Base-by-base conservation (phyloP, 176 grass and related monocot species). In the Themeda triandra region DNA sequence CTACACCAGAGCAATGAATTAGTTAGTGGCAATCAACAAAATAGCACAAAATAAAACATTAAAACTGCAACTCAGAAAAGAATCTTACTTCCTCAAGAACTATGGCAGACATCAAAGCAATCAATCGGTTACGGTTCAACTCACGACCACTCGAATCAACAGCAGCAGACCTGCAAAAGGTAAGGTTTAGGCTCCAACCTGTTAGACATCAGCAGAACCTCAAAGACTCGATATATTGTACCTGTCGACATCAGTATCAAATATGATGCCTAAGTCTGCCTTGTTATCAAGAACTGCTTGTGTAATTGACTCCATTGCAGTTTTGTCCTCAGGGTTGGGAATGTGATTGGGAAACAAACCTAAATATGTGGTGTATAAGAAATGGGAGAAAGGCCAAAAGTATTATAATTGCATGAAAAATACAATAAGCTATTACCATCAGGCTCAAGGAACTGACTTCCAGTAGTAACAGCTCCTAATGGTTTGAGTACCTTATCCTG, bases 181-280 rank as follows among this genome's bases (percentile, higher is more conserved):
- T 48, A 5, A 30, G 14, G 58, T 62, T 83, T 83, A 51, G 69
- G 39, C 4, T 6, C 15, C 2, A 9, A 49, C 67, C 19, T 41
- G 62, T 41, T 48, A 62, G 13, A 54, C 10, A 63, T 51, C 24
- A 21, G 31, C 36, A 75, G 29, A 83, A 60, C 29, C 44, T 79
- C 66, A 80, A n/a, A n/a, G n/a, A 37, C 4, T 88, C 44, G 46
- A 15, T 58, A 67, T 82, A 87, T 27, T 68, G 36, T 39, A 98
- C 96, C 96, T 98, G 91, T 98, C 96, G 19, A 98, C 96, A 89
- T 98, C 93, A 65, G 96, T 98, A 86, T 98, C 93, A 87, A 98
- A 98, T 92, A 98, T 98, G 83, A 98, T 95, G 79, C 96, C 93
- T 65, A 99, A 92, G 77, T 96, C 96, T 67, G 96, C 93, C 39